Evolutionary conservation across 2,329 filamentous ascomycete genomes (phyloP).

Genomic region (Daldinia eschscholtzii): DNA sequence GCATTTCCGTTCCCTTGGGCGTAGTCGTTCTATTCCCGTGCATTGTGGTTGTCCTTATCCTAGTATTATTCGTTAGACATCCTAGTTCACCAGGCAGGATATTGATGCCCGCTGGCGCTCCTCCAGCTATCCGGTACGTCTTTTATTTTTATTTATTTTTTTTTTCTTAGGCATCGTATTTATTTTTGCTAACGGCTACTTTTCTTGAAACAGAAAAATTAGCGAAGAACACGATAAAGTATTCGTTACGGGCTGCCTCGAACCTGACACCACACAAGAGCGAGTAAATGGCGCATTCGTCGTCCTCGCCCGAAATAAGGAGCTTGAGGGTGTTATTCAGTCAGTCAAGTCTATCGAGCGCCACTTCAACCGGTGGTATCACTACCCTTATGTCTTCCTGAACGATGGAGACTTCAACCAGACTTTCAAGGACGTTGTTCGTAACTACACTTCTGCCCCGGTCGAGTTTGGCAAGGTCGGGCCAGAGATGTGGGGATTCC

Average conservation of each 20-base stretch:
- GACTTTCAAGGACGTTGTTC: slow-evolving; percentile 88
- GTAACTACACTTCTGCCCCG: slow-evolving; percentile 86
- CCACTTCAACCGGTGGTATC: slow-evolving; percentile 98
- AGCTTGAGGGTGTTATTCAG: slow-evolving; percentile 94
- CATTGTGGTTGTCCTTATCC: slow-evolving; percentile 90
- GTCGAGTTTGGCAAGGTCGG: slow-evolving; percentile 97
- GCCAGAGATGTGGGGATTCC: slow-evolving; percentile 92
- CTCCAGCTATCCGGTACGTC: slow-evolving; percentile 87
- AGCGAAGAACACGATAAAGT: slow-evolving; percentile 98
- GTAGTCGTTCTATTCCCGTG: slow-evolving; percentile 93
- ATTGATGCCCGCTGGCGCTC: slow-evolving; percentile 87
- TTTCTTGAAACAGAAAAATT: slow-evolving; percentile 77
- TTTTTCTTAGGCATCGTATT: neutral
- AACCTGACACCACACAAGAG: slow-evolving; percentile 81
- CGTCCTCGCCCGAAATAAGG: slow-evolving; percentile 94
- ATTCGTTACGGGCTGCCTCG: slow-evolving; percentile 89
- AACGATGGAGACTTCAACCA: slow-evolving; percentile 98
- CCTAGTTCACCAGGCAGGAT: slow-evolving; percentile 85
- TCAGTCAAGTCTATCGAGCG: slow-evolving; percentile 98
- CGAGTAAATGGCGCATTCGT: slow-evolving; percentile 96
- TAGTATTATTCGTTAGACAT: slow-evolving; percentile 90
- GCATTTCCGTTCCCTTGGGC: slow-evolving; percentile 90
- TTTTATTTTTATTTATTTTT: neutral
- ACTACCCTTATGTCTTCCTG: slow-evolving; percentile 98
- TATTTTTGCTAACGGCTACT: slow-evolving; percentile 22